Evolutionary conservation across 2,329 filamentous ascomycete species (phyloP).

Genomic region (Trichoderma atrobrunneum): DNA sequence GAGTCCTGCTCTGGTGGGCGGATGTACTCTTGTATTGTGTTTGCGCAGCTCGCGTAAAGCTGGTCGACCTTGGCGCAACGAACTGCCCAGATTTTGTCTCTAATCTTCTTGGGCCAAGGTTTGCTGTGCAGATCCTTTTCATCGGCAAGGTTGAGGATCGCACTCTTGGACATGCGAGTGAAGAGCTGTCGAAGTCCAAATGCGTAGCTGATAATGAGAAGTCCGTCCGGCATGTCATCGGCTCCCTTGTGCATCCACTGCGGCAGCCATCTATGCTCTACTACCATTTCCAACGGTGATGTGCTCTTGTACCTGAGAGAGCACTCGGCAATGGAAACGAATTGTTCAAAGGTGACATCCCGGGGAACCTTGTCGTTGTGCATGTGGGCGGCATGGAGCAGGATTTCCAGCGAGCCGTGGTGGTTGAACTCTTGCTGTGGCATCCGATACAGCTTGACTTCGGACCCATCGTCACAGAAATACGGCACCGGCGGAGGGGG

Average conservation of each 20-base stretch:
- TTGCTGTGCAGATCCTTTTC: constrained; percentile 43
- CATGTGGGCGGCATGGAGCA: constrained; percentile 52
- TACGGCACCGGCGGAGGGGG: constrained; percentile 37
- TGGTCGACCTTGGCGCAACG: constrained; percentile 51
- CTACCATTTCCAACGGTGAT: constrained; percentile 47
- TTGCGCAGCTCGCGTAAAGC: constrained; percentile 45
- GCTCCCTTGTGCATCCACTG: constrained; percentile 49
- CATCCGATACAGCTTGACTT: constrained; percentile 51
- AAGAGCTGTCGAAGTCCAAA: constrained; percentile 51
- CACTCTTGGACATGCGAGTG: constrained; percentile 47
- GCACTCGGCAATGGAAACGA: constrained; percentile 51
- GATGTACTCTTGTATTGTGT: constrained; percentile 47
- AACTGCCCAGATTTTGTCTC: constrained; percentile 48
- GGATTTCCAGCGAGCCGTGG: constrained; percentile 41
- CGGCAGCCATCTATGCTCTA: constrained; percentile 52
- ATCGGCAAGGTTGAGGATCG: constrained; percentile 45
- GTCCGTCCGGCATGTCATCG: constrained; percentile 48
- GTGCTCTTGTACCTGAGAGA: constrained; percentile 52
- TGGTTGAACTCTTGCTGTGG: constrained; percentile 48
- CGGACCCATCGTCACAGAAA: constrained; percentile 42
- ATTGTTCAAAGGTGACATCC: constrained; percentile 46
- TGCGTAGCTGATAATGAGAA: constrained; percentile 52
- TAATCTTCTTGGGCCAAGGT: constrained; percentile 47
- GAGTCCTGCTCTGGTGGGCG: constrained; percentile 27
- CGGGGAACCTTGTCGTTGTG: constrained; percentile 46